Evolutionary conservation across 2,329 filamentous ascomycete genomes (phyloP), one percentile per base, ranked within the genome.

Genomic region (Neopestalotiopsis sp.): DNA sequence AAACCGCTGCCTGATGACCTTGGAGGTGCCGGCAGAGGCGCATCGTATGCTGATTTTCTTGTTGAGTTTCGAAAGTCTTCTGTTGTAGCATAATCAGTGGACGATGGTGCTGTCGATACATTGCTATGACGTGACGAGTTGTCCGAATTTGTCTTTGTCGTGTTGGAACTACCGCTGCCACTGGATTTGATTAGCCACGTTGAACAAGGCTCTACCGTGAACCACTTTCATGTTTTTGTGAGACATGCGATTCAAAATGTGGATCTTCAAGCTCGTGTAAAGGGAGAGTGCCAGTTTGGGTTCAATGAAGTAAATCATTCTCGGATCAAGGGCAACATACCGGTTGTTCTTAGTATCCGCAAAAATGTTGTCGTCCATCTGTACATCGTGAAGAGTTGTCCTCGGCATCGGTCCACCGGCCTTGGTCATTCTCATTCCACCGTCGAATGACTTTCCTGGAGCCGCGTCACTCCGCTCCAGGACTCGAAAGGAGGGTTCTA

Each of bases 81-180:
- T 49, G 82, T 79, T 10, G 72, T 73, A 57, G 75, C 78, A 42
- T 80, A 74, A 66, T 85, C 87, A 65, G 87, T 84, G 3, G 88
- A 89, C 3, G 88, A 90, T 13, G 88, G 87, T 45, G 88, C 83
- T 49, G 88, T 90, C n/a, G 88, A 90, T 66, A 84, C 85, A 78
- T 88, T 88, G 78, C 88, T 90, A 76, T 90, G 86, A 75, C 88
- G 85, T 64, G 88, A 90, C 42, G 88, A 90, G 73, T 86, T 87
- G 78, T 90, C 88, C 72, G 86, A 89, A 65, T 84, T 84, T 69
- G 86, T 86, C 78, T 89, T 88, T 69, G 88, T 90, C 49, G 86
- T 89, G 77, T 89, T 89, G 74, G 88, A 89, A 58, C 87, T 85
- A 73, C 86, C 87, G 80, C 87, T 89, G 78, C 85, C 86, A 75